Evolutionary conservation across 2,329 filamentous ascomycete species (phyloP), one percentile per base, ranked within the genome.

Genomic region (Alternaria infectoria): DNA sequence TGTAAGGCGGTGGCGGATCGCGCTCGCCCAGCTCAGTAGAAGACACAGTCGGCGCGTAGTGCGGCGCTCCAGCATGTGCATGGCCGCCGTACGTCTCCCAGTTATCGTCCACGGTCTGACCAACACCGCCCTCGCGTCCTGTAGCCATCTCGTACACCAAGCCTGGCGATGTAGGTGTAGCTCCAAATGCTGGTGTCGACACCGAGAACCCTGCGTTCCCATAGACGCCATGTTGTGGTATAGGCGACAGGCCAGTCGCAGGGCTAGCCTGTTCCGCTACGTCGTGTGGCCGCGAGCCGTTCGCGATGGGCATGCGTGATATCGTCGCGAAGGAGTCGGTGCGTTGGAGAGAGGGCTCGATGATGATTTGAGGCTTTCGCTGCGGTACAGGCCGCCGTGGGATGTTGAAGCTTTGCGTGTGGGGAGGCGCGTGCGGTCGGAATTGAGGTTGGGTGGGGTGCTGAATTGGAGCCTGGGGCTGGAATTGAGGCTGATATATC

Each of bases 221-320:
- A 46, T 77, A 78, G 3, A 69, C 43, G 60, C 68, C 45, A 51
- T 63, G 17, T 51, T 65, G 64, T 12, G 72, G 66, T 32, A 65
- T 66, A 19, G 71, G 58, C 12, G 44, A 47, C 2, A 64, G 36
- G 4, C 63, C 64, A 7, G 12, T 54, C 45, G 62, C 69, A 11
- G 66, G 64, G 9, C 56, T 49, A 17, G 44, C n/a, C 7, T 69
- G 52, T 10, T 65, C 59, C 10, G 56, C 6, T 2, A 64, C 17
- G 36, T 73, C 64, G 19, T 65, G 64, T 9, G 74, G 74, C 28
- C 70, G 67, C 19, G 61, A 71, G 8, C 77, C 77, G 52, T 79
- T 73, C 9, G 77, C 76, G 26, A 79, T 71, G 13, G 76, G 76
- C 74, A 79, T 79, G 46, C 71, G 68, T 11, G 75, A 77, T 19